Evolutionary conservation across 2,329 filamentous ascomycete genomes (phyloP).

Genomic region (Botrytis squamosa): DNA sequence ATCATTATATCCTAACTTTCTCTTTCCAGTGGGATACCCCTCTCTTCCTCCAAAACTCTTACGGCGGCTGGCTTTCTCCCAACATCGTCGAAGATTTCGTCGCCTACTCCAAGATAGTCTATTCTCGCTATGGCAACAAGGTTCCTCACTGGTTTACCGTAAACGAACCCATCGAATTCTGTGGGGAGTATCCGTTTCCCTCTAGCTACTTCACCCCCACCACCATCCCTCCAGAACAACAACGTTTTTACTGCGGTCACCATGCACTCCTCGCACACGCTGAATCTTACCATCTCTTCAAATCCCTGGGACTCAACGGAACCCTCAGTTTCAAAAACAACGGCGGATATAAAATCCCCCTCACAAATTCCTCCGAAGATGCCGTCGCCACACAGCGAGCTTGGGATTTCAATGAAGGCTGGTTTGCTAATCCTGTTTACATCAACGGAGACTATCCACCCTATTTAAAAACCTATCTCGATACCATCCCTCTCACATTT

Average conservation of each 20-base stretch:
- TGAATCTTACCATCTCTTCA: slow-evolving; percentile 51
- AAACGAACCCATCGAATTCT: slow-evolving; percentile 49
- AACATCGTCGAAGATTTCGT: slow-evolving; percentile 51
- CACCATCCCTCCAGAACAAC: slow-evolving; percentile 42
- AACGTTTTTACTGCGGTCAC: slow-evolving; percentile 43
- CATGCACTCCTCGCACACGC: slow-evolving; percentile 50
- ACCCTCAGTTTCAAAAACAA: slow-evolving; percentile 46
- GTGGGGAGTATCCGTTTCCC: slow-evolving; percentile 28
- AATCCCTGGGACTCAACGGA: slow-evolving; percentile 51
- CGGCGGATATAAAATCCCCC: slow-evolving; percentile 50
- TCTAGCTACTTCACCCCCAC: slow-evolving; percentile 42
- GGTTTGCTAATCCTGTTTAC: slow-evolving; percentile 54
- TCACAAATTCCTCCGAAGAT: slow-evolving; percentile 41
- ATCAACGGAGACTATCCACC: slow-evolving; percentile 52
- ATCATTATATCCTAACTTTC: background rate
- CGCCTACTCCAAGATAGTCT: slow-evolving; percentile 51
- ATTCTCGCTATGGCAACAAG: slow-evolving; percentile 51
- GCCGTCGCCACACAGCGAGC: slow-evolving; percentile 34
- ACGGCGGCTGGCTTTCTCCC: slow-evolving; percentile 47
- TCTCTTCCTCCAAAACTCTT: slow-evolving; percentile 41
- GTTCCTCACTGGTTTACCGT: slow-evolving; percentile 53
- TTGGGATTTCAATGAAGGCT: slow-evolving; percentile 44
- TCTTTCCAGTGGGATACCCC: slow-evolving; percentile 34
- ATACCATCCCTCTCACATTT: slow-evolving; percentile 46
- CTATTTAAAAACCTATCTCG: slow-evolving; percentile 40